Base-by-base conservation (phyloP, 2,329 filamentous ascomycete genomes). In the Hypocreales sp. region DNA sequence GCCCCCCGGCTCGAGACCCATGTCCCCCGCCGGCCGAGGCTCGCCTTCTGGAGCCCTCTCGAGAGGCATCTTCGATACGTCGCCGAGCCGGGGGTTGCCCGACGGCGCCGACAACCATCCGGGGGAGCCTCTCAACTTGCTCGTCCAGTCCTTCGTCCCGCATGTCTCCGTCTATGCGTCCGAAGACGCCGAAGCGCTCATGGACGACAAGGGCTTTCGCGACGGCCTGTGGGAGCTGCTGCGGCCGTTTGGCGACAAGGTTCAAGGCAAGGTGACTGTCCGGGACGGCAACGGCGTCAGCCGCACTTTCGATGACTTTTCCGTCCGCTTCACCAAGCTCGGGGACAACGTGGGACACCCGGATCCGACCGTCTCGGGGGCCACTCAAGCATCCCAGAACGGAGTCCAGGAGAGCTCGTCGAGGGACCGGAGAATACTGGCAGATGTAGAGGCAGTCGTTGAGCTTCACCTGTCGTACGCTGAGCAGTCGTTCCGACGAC, bases 121-220 rank as follows among this genome's bases (percentile, higher is more conserved):
- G 2, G 56, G 59, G 8, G 67, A 74, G 31, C 68, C 70, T 18
- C 50, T 72, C 14, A 66, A 64, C 36, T 58, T 93, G 26, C 76
- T 95, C 23, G 61, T 92, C 29, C 76, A 77, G 32, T 78, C 84
- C 3, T 93, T 93, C 47, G 81, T 87, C 10, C 92, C 90, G 1
- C 80, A 90, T 36, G 72, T 98, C 24, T 81, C 80, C 6, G 71
- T 98, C 16, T 78, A 86, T 40, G 72, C 83, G n/a, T 93, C 87
- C 10, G 59, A 68, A 11, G 87, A 95, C 46, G 90, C 83, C 1
- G 79, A 94, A 45, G 67, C 76, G 31, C 55, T 98, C 32, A 66
- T 84, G 29, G 65, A 63, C 32, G 74, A 79, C 36, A 98, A 98
- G 54, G 92, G 92, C 0, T 81, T 95, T 38, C 61, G 71, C 21